Conservation (phyloP, 2,329 filamentous ascomycete genomes). For the Rugonectria rugulosa region DNA sequence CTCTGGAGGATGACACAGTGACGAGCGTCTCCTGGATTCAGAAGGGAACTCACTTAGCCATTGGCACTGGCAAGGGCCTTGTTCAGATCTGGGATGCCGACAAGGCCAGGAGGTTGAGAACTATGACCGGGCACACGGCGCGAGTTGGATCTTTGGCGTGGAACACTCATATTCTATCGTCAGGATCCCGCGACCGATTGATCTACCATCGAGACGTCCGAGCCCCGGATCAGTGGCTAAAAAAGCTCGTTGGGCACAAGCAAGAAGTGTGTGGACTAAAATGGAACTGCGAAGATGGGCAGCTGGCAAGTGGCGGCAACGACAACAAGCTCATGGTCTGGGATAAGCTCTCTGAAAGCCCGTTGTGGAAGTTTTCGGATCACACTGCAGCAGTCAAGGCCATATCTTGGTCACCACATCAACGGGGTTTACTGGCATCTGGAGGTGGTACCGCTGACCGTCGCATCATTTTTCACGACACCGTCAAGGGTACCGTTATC, state of each 20-base stretch:
- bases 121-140: slow-evolving; percentile 96
- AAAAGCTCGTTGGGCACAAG: slow-evolving; percentile 91
- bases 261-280: slow-evolving; percentile 97
- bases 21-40: slow-evolving; percentile 99
- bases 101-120: slow-evolving; percentile 81
- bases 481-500: slow-evolving; percentile 78
- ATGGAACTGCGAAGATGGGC: slow-evolving; percentile 96
- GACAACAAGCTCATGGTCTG: slow-evolving; percentile 99
- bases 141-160: slow-evolving; percentile 93
- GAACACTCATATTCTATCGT: slow-evolving; percentile 98
- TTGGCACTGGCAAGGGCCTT: slow-evolving; percentile 91
- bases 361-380: slow-evolving; percentile 91
- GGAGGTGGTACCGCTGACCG: slow-evolving; percentile 95
- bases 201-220: slow-evolving; percentile 97
- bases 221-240: slow-evolving; percentile 87
- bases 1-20: slow-evolving; percentile 89
- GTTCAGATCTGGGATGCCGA: slow-evolving; percentile 99
- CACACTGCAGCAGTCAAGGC: slow-evolving; percentile 97
- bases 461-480: slow-evolving; percentile 98
- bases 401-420: slow-evolving; percentile 97
- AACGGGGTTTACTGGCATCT: slow-evolving; percentile 91
- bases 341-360: slow-evolving; percentile 94
- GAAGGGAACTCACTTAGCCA: slow-evolving; percentile 92
- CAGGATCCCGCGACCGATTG: slow-evolving; percentile 88
- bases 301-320: slow-evolving; percentile 94